These are phyloP conservation scores for Pythium rhizo-oryzae DNA, from an alignment of 352 stramenopile genomes.

Conservation along the genomic window DNA sequence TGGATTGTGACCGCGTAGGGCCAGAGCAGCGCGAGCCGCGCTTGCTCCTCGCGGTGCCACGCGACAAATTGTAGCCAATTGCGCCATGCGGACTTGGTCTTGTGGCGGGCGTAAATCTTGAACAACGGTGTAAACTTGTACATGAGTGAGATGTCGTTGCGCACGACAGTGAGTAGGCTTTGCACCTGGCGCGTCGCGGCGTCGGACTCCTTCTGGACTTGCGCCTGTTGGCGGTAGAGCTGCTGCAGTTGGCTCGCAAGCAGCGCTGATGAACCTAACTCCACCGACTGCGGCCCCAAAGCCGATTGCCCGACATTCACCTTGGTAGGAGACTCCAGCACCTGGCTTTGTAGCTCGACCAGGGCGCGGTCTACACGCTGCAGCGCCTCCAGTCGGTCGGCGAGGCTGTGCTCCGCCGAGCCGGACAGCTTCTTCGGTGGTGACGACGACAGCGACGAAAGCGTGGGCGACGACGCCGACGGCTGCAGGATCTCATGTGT, in stretches of 20 bases:
- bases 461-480: slow-evolving; percentile 13
- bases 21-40: slow-evolving; percentile 39
- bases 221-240: slow-evolving; percentile 38
- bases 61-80: slow-evolving; percentile 42
- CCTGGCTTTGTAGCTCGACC: slow-evolving; percentile 12
- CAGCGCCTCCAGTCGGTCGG: slow-evolving; percentile 10
- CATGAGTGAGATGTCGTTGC: slow-evolving; percentile 44
- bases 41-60: slow-evolving; percentile 50
- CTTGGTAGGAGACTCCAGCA: not conserved
- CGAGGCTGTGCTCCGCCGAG: not conserved
- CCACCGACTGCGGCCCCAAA: slow-evolving; percentile 23
- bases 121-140: slow-evolving; percentile 68
- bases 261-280: slow-evolving; percentile 21
- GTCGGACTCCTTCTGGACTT: slow-evolving; percentile 33
- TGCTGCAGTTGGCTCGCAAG: slow-evolving; percentile 32
- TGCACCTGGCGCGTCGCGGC: slow-evolving; percentile 38
- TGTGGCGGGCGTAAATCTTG: slow-evolving; percentile 52
- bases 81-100: slow-evolving; percentile 39
- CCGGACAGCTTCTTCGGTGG: not conserved
- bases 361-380: slow-evolving; percentile 13
- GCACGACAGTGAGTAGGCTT: slow-evolving; percentile 42
- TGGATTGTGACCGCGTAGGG: slow-evolving; percentile 65
- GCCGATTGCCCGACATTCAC: not conserved
- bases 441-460: not conserved
- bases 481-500: slow-evolving; percentile 55